A percentile compares a stretch with the other conserved stretches of the same genome.
Evolutionary conservation across 2,329 filamentous ascomycete species (phyloP).

Genomic region (Nemania bipapillata): DNA sequence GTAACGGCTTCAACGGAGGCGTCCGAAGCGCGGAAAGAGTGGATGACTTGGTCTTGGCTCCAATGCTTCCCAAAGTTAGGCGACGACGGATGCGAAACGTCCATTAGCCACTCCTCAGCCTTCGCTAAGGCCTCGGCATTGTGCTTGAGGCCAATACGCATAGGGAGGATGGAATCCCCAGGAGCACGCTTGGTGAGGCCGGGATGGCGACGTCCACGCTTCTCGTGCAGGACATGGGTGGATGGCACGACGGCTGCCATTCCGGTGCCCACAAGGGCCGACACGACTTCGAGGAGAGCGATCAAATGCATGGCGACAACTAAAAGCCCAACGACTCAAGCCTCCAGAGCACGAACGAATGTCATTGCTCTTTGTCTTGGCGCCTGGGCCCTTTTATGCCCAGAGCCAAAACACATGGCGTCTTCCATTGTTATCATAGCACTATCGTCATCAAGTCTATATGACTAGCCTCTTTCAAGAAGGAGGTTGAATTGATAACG

Average conservation of each 20-base stretch:
- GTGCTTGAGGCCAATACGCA: conserved; percentile 13
- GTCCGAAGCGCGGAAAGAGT: conserved; percentile 6
- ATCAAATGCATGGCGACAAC: conserved; percentile 19
- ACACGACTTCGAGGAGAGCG: conserved; percentile 1
- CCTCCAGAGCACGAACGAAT: background rate
- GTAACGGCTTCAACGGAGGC: conserved; percentile 6
- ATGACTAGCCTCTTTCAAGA: conserved; percentile 5
- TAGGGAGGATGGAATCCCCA: conserved; percentile 10
- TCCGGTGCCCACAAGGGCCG: conserved; percentile 4
- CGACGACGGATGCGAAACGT: conserved; percentile 13
- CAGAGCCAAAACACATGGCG: conserved; percentile 1
- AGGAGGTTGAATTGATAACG: conserved; percentile 15
- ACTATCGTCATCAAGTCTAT: background rate
- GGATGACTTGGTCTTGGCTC: conserved; percentile 5
- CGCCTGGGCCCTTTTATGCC: conserved; percentile 13
- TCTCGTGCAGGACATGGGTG: conserved; percentile 5
- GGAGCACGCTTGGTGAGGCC: conserved; percentile 9
- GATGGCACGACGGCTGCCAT: conserved; percentile 6
- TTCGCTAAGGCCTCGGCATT: conserved; percentile 1
- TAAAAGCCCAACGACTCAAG: background rate
- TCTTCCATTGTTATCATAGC: conserved; percentile 6
- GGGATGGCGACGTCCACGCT: conserved; percentile 14
- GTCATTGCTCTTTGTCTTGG: conserved; percentile 1
- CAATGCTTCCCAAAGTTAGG: conserved; percentile 9
- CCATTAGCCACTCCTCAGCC: conserved; percentile 11